These are phyloP conservation scores for Stephania cephalantha DNA, from an alignment of 164 flowering plant genomes.

Conservation along the genomic window DNA sequence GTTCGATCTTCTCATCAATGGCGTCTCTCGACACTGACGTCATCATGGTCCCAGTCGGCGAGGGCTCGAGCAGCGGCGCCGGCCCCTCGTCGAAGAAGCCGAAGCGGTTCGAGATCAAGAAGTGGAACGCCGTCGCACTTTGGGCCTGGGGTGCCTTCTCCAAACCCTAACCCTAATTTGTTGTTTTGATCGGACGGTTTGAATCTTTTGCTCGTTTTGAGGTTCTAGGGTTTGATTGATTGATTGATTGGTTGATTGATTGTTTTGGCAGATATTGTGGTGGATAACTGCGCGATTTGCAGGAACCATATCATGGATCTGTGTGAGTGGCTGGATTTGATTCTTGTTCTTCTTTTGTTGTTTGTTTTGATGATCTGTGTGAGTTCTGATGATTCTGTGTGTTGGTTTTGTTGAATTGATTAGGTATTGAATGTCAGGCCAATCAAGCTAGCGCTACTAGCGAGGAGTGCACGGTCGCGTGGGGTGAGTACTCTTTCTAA, in stretches of 20 bases:
- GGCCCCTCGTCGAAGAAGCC: conserved; percentile 46
- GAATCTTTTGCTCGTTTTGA: not conserved
- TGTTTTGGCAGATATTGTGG: conserved; percentile 54
- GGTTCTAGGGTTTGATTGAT: not conserved
- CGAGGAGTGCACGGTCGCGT: conserved; percentile 83
- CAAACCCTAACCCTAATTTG: conserved; percentile 21
- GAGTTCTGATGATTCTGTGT: not conserved
- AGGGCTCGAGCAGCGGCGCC: conserved; percentile 23
- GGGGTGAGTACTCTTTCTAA: conserved; percentile 38
- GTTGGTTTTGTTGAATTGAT: conserved; percentile 5
- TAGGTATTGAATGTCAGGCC: conserved; percentile 83
- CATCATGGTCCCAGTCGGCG: conserved; percentile 40
- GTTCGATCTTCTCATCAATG: not conserved
- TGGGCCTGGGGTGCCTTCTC: conserved; percentile 74
- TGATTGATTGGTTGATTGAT: not conserved
- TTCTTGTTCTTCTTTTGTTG: not conserved
- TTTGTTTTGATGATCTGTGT: not conserved
- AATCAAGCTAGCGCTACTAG: conserved; percentile 86
- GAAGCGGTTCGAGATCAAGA: conserved; percentile 74
- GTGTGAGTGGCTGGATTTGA: conserved; percentile 38
- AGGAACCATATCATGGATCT: conserved; percentile 92
- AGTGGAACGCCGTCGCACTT: conserved; percentile 82
- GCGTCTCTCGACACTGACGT: conserved; percentile 38
- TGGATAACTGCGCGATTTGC: conserved; percentile 82
- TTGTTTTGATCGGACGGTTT: not conserved